A percentile compares a stretch with the other conserved stretches of the same genome.
phyloP scores from a whole-genome alignment of 1,284 basidiomycete genomes.

The Quambalaria eucalypti region DNA sequence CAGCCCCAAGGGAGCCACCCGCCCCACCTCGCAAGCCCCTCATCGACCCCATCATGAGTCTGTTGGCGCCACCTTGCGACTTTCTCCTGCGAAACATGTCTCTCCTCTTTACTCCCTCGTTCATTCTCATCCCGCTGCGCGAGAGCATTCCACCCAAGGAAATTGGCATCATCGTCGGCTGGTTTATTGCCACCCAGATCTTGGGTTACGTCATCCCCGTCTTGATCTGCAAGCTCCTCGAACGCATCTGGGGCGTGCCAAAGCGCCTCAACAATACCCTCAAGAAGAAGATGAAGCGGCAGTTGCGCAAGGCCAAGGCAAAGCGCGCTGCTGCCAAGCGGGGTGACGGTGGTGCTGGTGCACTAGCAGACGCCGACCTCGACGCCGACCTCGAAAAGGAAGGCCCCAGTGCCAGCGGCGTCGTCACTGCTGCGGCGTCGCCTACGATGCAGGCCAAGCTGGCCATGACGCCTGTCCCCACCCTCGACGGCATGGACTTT shows the following conservation, averaged over 20 bases:
- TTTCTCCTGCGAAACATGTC: conserved; percentile 36
- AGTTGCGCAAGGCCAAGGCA: conserved; percentile 1
- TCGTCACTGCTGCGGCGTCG: not conserved
- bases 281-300: not conserved
- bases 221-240: conserved; percentile 7
- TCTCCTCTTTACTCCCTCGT: conserved; percentile 23
- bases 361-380: too few relatives aligned
- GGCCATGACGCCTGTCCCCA: not conserved
- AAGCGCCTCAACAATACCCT: not conserved
- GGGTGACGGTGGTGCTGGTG: too few relatives aligned
- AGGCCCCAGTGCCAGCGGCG: not conserved
- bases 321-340: not conserved
- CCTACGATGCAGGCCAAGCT: not conserved
- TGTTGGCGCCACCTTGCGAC: conserved; percentile 34
- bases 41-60: conserved; percentile 13
- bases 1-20: not conserved
- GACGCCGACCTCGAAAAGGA: too few relatives aligned
- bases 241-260: conserved; percentile 4
- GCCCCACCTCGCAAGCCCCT: conserved; percentile 5
- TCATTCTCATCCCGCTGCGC: conserved; percentile 34
- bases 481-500: conserved; percentile 9
- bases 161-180: conserved; percentile 30
- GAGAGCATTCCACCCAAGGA: conserved; percentile 29
- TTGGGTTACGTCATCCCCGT: conserved; percentile 26
- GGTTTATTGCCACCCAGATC: conserved; percentile 28